phyloP scores from a whole-genome alignment of 2,329 filamentous ascomycete genomes.

The Coniochaeta prunicola region DNA sequence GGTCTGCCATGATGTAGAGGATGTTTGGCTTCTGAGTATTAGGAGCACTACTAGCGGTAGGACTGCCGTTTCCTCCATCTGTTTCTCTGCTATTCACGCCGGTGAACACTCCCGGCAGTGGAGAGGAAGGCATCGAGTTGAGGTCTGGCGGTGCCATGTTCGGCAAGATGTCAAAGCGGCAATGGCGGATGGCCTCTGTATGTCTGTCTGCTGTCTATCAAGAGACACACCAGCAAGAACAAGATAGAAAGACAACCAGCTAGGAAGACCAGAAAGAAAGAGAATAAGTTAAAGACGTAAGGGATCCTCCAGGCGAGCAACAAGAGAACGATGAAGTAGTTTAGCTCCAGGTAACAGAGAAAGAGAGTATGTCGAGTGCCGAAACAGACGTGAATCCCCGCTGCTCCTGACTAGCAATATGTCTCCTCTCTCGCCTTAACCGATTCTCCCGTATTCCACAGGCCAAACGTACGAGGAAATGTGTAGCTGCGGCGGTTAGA shows the following conservation, averaged over 20 bases:
- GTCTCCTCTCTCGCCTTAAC: neutral
- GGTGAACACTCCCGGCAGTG: conserved; percentile 18
- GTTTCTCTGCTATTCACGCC: neutral
- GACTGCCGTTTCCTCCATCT: neutral
- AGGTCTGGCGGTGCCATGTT: conserved; percentile 67
- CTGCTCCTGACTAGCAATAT: neutral
- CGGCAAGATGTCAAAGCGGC: neutral
- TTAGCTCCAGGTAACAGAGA: neutral
- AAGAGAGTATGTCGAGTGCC: neutral
- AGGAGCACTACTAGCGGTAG: conserved; percentile 1
- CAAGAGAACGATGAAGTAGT: neutral
- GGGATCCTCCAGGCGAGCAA: neutral
- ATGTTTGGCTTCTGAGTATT: conserved; percentile 59
- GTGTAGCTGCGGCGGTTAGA: neutral
- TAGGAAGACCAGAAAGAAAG: neutral
- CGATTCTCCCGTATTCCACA: neutral
- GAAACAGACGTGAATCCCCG: neutral
- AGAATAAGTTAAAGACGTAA: neutral
- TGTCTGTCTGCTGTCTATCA: neutral
- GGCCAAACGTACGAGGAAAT: neutral
- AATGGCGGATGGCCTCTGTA: neutral
- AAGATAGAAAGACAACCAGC: neutral
- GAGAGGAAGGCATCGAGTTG: conserved; percentile 59
- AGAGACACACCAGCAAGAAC: neutral
- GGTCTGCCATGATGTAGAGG: conserved; percentile 94